A percentile compares a stretch with the other conserved stretches of the same genome.
Conservation (phyloP, 495 filamentous ascomycete species). For the Tuber aestivum region DNA sequence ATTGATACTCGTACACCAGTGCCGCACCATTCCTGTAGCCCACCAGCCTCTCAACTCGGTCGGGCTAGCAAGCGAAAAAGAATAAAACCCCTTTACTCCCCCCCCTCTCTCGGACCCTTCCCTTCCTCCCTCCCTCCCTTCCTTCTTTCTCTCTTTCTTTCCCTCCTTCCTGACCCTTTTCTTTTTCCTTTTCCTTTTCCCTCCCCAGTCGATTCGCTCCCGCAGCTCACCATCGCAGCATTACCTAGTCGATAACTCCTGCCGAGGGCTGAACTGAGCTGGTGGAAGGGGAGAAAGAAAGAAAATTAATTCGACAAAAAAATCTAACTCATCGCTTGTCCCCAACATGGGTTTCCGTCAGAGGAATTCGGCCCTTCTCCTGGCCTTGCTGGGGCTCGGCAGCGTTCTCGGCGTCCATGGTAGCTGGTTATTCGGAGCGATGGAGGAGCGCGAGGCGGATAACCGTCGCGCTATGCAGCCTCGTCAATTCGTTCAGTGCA, state of each 20-base stretch:
- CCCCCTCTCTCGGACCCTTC: not conserved
- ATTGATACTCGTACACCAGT: not conserved
- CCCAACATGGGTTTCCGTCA: not conserved
- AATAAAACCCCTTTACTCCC: constrained; percentile 2
- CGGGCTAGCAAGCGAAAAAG: not conserved
- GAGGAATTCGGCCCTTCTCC: not conserved
- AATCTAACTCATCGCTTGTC: not conserved
- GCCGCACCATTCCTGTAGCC: not conserved
- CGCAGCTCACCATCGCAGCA: not conserved
- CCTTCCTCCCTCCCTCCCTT: not conserved
- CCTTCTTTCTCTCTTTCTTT: not conserved
- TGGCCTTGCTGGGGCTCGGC: constrained; percentile 7
- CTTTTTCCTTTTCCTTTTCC: not conserved
- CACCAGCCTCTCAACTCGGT: not conserved
- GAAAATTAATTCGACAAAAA: not conserved
- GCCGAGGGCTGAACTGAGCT: not conserved
- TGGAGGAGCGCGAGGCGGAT: constrained; percentile 7
- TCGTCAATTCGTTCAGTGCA: constrained; percentile 8
- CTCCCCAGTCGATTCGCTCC: not conserved
- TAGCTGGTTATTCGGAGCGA: constrained; percentile 18
- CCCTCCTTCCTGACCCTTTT: not conserved
- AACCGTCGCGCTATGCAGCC: not conserved
- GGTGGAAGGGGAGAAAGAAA: not conserved
- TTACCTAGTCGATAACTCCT: not conserved
- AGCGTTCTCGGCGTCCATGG: constrained; percentile 13